phyloP scores from a whole-genome alignment of 208 protist species.

The Acanthamoeba lenticulata region DNA sequence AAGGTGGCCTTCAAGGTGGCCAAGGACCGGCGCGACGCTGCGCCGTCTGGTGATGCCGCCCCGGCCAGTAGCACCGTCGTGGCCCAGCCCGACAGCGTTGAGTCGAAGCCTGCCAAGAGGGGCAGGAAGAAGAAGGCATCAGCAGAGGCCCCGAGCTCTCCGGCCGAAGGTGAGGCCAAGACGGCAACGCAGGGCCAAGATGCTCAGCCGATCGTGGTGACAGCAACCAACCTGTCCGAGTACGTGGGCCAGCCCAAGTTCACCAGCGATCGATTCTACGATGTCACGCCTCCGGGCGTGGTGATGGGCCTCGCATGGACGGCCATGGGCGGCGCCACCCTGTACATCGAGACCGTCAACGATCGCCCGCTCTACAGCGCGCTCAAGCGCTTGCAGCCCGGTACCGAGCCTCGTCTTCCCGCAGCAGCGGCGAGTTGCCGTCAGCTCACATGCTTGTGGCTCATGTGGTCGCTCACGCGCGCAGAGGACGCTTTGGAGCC shows the following conservation, averaged over 20 bases:
- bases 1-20: constrained; percentile 25
- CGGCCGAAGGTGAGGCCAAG: too few relatives aligned
- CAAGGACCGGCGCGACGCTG: neutral
- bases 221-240: constrained; percentile 67
- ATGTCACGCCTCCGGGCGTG: constrained; percentile 84
- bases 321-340: constrained; percentile 82
- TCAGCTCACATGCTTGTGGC: neutral
- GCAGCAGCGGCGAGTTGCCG: neutral
- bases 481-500: neutral
- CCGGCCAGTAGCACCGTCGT: too few relatives aligned
- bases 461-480: neutral
- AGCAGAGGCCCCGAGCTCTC: neutral
- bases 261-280: constrained; percentile 82
- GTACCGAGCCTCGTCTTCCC: neutral
- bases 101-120: too few relatives aligned
- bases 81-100: too few relatives aligned
- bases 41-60: too few relatives aligned
- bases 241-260: constrained; percentile 86
- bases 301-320: constrained; percentile 91
- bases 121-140: neutral
- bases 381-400: neutral
- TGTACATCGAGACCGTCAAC: constrained; percentile 82
- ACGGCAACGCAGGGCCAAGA: too few relatives aligned
- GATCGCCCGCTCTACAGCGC: constrained; percentile 34
- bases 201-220: neutral